These are phyloP conservation scores for Saururus chinensis DNA, from an alignment of 164 flowering plant species.

Conservation along the genomic window DNA sequence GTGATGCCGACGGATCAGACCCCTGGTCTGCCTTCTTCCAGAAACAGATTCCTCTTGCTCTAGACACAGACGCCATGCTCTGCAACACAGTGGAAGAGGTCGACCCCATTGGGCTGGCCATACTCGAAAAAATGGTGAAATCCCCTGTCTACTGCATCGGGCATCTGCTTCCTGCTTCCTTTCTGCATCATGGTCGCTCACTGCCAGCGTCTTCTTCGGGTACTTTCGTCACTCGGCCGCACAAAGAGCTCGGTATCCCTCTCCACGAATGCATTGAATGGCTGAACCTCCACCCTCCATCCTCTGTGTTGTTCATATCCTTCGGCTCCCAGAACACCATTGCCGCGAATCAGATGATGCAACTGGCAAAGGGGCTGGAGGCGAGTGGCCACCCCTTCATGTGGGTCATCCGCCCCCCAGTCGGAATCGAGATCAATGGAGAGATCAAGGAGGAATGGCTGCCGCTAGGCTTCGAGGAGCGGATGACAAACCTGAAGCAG, in stretches of 20 bases:
- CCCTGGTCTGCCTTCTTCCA: slow-evolving; percentile 1
- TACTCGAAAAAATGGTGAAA: slow-evolving; percentile 20
- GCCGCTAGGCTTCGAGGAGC: slow-evolving; percentile 20
- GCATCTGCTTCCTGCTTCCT: slow-evolving; percentile 4
- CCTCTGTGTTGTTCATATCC: slow-evolving; percentile 10
- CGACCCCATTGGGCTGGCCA: slow-evolving; percentile 26
- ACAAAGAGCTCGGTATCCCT: slow-evolving; percentile 4
- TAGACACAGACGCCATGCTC: neutral
- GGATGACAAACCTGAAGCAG: slow-evolving; percentile 5
- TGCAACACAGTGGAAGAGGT: slow-evolving; percentile 37
- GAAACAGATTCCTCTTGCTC: neutral
- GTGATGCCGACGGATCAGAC: slow-evolving; percentile 1
- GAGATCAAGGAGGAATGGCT: slow-evolving; percentile 24
- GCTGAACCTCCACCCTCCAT: slow-evolving; percentile 8
- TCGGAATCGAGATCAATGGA: slow-evolving; percentile 6
- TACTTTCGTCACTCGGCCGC: neutral
- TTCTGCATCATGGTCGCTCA: neutral
- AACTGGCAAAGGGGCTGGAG: slow-evolving; percentile 21
- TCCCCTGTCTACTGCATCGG: slow-evolving; percentile 26
- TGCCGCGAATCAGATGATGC: slow-evolving; percentile 18
- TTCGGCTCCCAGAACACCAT: slow-evolving; percentile 23
- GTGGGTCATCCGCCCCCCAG: slow-evolving; percentile 24
- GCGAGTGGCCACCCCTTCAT: slow-evolving; percentile 14
- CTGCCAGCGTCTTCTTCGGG: neutral
- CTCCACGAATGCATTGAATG: slow-evolving; percentile 1